Evolutionary conservation across 2,329 filamentous ascomycete genomes (phyloP), one percentile per base, ranked within the genome.

Genomic region (Fusarium pseudocircinatum): DNA sequence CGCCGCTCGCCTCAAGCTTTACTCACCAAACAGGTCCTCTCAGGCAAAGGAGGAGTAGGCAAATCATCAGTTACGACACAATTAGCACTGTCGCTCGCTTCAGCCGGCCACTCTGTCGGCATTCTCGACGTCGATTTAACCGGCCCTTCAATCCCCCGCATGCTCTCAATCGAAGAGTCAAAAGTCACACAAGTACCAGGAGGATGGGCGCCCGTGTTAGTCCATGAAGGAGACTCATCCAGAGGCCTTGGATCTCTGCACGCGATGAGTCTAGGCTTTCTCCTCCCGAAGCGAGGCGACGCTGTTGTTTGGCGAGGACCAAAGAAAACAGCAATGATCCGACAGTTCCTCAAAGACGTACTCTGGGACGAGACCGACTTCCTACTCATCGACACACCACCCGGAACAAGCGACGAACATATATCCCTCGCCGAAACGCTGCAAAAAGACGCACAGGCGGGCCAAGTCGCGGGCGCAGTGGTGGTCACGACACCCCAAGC

Each of bases 51-150:
- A 79, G 96, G 96, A 77, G 96, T 99, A 26, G 96, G 96, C 66
- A 99, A 99, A 86, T 98, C 96, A 47, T 97, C 95, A 59, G 92
- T 98, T n/a, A 98, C 96, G 2, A 97, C 96, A 3, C 96, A 99
- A 82, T 91, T 99, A 22, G 96, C 96, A 14, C 89, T 99, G 42
- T 95, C 95, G 1, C 90, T 99, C 37, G 92, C 94, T 4, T 88
- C 96, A 2, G 90, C 94, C 72, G 96, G 96, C 65, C 90, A 96
- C 81, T 95, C 94, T 1, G 96, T 98, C 47, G 96, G 96, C 60
- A 95, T 99, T 34, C 93, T 99, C 75, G 96, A 99, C 81, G 92
- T 98, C 80, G 96, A 99, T 81, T 89, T 99, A 24, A 99, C 96
- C 2, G 96, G 96, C 1, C 96, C 96, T 22, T 98, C 95, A 22